These are phyloP conservation scores for Galium porrigens DNA, from an alignment of 305 asterid species.

Conservation along the genomic window DNA sequence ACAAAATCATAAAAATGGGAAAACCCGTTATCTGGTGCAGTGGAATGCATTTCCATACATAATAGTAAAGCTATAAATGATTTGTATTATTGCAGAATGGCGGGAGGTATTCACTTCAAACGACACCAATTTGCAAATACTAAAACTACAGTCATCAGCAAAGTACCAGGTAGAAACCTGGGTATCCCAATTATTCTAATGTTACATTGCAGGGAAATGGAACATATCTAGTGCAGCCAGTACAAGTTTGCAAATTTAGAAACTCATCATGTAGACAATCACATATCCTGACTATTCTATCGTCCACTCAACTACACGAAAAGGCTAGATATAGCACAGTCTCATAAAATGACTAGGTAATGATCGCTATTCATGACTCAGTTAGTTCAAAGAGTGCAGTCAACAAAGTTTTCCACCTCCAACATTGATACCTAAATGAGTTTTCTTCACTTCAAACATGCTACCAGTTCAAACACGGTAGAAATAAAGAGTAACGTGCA, in stretches of 20 bases:
- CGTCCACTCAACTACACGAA: neutral
- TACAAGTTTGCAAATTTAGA: neutral
- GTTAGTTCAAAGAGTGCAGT: neutral
- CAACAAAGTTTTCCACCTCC: neutral
- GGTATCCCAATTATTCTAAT: neutral
- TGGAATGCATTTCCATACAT: neutral
- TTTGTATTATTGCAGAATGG: neutral
- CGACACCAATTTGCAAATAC: neutral
- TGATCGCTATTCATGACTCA: neutral
- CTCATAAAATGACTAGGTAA: neutral
- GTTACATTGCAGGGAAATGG: neutral
- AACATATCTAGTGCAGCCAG: neutral
- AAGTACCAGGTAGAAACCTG: neutral
- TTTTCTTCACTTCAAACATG: neutral
- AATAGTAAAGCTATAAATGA: neutral
- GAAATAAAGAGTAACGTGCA: neutral
- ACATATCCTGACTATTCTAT: neutral
- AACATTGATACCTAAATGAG: neutral
- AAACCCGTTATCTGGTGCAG: neutral
- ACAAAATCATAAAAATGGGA: neutral
- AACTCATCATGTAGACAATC: neutral
- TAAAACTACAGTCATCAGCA: neutral
- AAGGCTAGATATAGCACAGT: neutral
- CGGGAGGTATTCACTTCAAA: neutral
- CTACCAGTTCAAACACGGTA: neutral